Conservation (phyloP, 202 grass and related monocot genomes). For the Setaria italica region DNA sequence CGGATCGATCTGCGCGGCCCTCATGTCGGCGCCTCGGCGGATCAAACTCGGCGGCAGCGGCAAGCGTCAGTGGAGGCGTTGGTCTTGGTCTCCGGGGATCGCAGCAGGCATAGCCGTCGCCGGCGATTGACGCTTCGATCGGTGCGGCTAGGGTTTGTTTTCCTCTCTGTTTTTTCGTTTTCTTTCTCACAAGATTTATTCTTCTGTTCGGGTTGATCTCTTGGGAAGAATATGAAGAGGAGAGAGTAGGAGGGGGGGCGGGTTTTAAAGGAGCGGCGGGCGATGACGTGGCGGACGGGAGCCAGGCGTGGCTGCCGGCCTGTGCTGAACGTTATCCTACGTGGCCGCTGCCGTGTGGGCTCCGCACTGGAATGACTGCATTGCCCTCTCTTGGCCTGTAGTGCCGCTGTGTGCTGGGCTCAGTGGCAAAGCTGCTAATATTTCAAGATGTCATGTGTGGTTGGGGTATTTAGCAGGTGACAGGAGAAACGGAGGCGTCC, state of each 20-base stretch:
- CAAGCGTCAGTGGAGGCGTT: conserved; percentile 18
- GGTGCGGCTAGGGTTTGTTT: conserved; percentile 15
- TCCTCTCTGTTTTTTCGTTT: background rate
- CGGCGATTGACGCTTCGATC: conserved; percentile 26
- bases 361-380: accelerated
- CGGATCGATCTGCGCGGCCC: conserved; percentile 72
- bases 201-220: background rate
- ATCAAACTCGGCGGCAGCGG: background rate
- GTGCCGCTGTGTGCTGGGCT: background rate
- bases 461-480: conserved; percentile 41
- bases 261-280: conserved; percentile 42
- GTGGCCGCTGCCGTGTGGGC: conserved; percentile 14
- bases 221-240: conserved; percentile 38
- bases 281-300: conserved; percentile 35
- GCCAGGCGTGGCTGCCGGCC: conserved; percentile 9
- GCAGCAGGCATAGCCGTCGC: conserved; percentile 16
- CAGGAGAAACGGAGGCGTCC: conserved; percentile 9
- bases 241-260: conserved; percentile 15
- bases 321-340: conserved; percentile 25
- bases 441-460: accelerated
- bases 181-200: background rate
- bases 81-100: background rate
- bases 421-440: conserved; percentile 2
- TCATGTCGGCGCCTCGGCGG: conserved; percentile 46
- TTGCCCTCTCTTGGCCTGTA: conserved; percentile 2